A percentile compares a stretch with the other conserved stretches of the same genome.
Conservation (phyloP, 345 rosid genomes). For the Populus nigra region DNA sequence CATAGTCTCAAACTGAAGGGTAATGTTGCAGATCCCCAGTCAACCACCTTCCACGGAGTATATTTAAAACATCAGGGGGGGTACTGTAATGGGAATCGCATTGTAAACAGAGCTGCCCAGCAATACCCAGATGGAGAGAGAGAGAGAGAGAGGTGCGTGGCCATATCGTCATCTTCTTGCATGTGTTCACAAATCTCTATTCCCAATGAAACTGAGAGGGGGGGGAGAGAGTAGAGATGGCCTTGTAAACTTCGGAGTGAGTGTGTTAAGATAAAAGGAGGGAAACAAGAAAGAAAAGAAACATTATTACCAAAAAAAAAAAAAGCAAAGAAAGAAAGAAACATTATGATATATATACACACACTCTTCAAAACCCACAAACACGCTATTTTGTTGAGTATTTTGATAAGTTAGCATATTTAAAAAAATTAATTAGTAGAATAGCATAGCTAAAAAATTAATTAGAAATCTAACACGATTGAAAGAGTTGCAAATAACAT, state of each 20-base stretch:
- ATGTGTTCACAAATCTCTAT: constrained; percentile 17
- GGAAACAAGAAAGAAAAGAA: neutral
- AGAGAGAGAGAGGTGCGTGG: constrained; percentile 19
- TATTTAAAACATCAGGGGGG: constrained; percentile 6
- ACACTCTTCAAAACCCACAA: neutral
- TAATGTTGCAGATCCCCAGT: constrained; percentile 43
- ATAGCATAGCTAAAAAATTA: too few relatives aligned
- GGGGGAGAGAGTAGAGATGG: neutral
- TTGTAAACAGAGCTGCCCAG: constrained; percentile 15
- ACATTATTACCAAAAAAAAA: too few relatives aligned
- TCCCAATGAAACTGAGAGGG: constrained; percentile 29
- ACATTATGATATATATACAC: neutral
- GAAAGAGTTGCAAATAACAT: too few relatives aligned
- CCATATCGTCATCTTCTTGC: constrained; percentile 38
- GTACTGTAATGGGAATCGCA: constrained; percentile 22
- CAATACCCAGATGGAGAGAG: neutral
- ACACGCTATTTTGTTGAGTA: neutral
- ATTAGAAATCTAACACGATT: too few relatives aligned
- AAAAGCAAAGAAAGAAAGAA: neutral
- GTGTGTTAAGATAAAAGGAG: constrained; percentile 16
- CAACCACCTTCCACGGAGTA: constrained; percentile 21
- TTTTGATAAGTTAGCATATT: too few relatives aligned
- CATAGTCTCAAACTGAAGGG: neutral
- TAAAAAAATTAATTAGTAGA: too few relatives aligned
- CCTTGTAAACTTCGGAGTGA: constrained; percentile 40